A percentile compares a stretch with the other conserved stretches of the same genome.
phyloP scores from a whole-genome alignment of 139 green algal species.

The Cymbomonas tetramitiformis region DNA sequence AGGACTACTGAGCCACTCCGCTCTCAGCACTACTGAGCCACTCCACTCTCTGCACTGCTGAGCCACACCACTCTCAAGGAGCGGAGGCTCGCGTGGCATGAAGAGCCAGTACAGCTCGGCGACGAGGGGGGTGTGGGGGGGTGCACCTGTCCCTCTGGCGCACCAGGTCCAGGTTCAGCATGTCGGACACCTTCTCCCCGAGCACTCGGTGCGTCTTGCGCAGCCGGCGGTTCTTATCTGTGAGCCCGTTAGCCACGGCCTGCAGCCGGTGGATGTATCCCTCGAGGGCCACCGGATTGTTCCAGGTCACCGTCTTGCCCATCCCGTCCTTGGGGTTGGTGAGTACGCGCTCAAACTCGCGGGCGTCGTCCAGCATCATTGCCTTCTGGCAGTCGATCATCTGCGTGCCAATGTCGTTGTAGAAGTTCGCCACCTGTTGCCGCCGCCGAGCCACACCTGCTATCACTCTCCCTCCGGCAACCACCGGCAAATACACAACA shows the following conservation, averaged over 20 bases:
- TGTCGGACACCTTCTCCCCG: slow-evolving; percentile 15
- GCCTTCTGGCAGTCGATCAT: slow-evolving; percentile 70
- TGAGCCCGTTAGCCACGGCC: slow-evolving; percentile 25
- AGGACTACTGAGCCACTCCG: too few relatives aligned
- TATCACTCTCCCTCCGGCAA: too few relatives aligned
- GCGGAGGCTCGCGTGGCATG: too few relatives aligned
- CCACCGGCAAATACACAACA: too few relatives aligned
- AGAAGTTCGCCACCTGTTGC: slow-evolving; percentile 69
- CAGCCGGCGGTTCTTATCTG: slow-evolving; percentile 41
- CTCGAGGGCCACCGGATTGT: slow-evolving; percentile 48
- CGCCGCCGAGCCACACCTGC: too few relatives aligned
- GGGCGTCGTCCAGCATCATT: slow-evolving; percentile 58
- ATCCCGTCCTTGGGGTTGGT: slow-evolving; percentile 49
- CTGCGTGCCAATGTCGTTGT: slow-evolving; percentile 65
- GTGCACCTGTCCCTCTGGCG: slow-evolving; percentile 13
- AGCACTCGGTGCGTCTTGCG: slow-evolving; percentile 39
- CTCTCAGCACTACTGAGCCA: too few relatives aligned
- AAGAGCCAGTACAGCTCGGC: too few relatives aligned
- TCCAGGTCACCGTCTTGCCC: slow-evolving; percentile 60
- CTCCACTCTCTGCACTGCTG: too few relatives aligned
- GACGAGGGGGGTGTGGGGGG: too few relatives aligned
- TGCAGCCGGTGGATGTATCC: slow-evolving; percentile 47
- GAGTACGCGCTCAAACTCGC: slow-evolving; percentile 54
- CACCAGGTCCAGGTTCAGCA: slow-evolving; percentile 55
- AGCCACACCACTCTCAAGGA: too few relatives aligned